Percentiles rank a stretch among this genome's conserved stretches.
These are phyloP conservation scores for Nyctanthes arbortristis DNA, from an alignment of 257 asterid genomes.

Conservation along the genomic window DNA sequence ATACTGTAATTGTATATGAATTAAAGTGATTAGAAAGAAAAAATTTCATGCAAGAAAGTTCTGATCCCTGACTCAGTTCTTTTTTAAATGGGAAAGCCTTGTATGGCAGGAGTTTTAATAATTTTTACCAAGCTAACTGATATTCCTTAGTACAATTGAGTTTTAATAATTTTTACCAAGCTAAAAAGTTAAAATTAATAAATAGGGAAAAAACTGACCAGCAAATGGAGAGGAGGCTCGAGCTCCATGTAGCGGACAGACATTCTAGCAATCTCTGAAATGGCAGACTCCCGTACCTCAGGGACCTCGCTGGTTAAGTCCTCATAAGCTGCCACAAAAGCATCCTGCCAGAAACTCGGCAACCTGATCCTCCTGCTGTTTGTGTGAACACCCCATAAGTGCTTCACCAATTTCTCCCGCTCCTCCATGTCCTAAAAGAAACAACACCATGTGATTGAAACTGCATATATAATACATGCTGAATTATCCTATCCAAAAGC, in stretches of 20 bases:
- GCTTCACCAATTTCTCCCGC: constrained; percentile 84
- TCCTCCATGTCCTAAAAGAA: constrained; percentile 80
- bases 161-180: background rate
- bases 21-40: too few species aligned
- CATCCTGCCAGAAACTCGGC: constrained; percentile 82
- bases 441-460: constrained; percentile 11
- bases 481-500: too few species aligned
- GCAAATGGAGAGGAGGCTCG: constrained; percentile 41
- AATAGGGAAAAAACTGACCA: constrained; percentile 48
- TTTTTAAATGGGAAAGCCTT: too few species aligned
- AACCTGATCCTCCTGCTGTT: constrained; percentile 63
- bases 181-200: background rate
- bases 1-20: too few species aligned
- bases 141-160: background rate
- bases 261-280: constrained; percentile 88
- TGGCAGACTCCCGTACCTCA: constrained; percentile 60
- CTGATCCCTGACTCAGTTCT: too few species aligned
- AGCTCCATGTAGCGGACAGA: constrained; percentile 57
- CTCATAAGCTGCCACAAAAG: constrained; percentile 88
- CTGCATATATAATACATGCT: too few species aligned
- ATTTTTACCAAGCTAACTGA: background rate
- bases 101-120: too few species aligned
- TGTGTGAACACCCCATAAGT: constrained; percentile 88
- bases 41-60: too few species aligned
- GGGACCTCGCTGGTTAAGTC: constrained; percentile 69